These are phyloP conservation scores for Musa balbisiana DNA, from an alignment of 202 grass and related monocot genomes.

Conservation along the genomic window DNA sequence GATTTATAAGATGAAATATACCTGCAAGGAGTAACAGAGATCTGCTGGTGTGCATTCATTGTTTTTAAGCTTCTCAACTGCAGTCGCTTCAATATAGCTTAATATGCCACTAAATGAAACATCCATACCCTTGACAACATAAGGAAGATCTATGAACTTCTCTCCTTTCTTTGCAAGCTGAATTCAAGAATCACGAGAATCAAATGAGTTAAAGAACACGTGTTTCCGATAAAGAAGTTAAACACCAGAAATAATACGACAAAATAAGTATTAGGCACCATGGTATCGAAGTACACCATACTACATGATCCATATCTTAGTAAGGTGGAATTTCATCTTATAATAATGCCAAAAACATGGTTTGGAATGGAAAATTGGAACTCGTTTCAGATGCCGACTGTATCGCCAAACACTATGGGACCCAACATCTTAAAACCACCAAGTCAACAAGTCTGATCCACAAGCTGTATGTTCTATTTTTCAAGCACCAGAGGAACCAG, in stretches of 20 bases:
- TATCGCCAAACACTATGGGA: too few species aligned
- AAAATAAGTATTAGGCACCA: neutral
- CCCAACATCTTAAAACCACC: too few species aligned
- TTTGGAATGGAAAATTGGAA: too few species aligned
- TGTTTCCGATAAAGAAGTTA: neutral
- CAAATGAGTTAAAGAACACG: neutral
- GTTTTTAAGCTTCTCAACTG: slow-evolving; percentile 82
- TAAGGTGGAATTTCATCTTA: neutral
- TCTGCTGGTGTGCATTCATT: slow-evolving; percentile 88
- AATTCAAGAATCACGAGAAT: slow-evolving; percentile 2
- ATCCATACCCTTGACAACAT: slow-evolving; percentile 97
- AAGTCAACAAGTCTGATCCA: too few species aligned
- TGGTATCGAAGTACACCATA: neutral
- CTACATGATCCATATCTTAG: neutral
- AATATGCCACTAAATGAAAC: slow-evolving; percentile 98
- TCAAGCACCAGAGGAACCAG: too few species aligned
- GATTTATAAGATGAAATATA: slow-evolving; percentile 13
- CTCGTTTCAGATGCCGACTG: too few species aligned
- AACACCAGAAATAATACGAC: neutral
- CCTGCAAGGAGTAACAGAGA: slow-evolving; percentile 94
- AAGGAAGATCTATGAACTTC: slow-evolving; percentile 90
- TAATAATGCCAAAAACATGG: neutral
- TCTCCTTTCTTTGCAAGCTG: slow-evolving; percentile 98
- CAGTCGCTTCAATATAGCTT: slow-evolving; percentile 83
- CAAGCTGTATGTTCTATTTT: too few species aligned